A percentile compares a stretch with the other conserved stretches of the same genome.
Evolutionary conservation across 441 rosid species (phyloP).

Genomic region (Geranium incanum): DNA sequence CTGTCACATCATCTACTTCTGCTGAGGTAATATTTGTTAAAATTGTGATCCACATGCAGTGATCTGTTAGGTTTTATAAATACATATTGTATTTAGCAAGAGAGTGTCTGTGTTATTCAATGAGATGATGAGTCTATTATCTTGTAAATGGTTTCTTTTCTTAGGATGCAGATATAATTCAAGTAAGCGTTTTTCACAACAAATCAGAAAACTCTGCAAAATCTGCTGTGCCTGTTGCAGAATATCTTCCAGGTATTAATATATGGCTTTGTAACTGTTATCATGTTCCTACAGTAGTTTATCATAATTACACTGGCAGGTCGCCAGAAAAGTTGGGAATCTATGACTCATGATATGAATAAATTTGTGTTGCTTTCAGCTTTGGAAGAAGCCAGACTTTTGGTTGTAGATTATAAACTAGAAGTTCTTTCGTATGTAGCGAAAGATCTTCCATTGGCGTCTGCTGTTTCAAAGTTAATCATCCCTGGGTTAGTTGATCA

Average conservation of each 20-base stretch:
- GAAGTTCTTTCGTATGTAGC: conserved; percentile 67
- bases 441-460: conserved; percentile 52
- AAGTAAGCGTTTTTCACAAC: conserved; percentile 57
- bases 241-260: conserved; percentile 66
- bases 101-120: neutral
- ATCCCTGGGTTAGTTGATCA: conserved; percentile 74
- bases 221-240: conserved; percentile 51
- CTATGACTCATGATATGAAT: conserved; percentile 6
- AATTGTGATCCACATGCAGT: neutral
- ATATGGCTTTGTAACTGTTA: neutral
- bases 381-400: conserved; percentile 54
- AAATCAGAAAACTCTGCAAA: conserved; percentile 39
- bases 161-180: conserved; percentile 80
- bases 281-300: neutral
- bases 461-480: conserved; percentile 56
- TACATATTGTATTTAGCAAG: neutral
- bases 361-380: conserved; percentile 35
- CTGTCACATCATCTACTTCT: conserved; percentile 30
- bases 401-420: conserved; percentile 56
- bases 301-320: neutral
- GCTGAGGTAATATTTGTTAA: conserved; percentile 43
- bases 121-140: conserved; percentile 6
- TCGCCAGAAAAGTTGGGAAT: neutral
- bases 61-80: neutral
- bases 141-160: conserved; percentile 36